Base-by-base conservation (phyloP, 495 filamentous ascomycete species). In the Aspergillus homomorphus region DNA sequence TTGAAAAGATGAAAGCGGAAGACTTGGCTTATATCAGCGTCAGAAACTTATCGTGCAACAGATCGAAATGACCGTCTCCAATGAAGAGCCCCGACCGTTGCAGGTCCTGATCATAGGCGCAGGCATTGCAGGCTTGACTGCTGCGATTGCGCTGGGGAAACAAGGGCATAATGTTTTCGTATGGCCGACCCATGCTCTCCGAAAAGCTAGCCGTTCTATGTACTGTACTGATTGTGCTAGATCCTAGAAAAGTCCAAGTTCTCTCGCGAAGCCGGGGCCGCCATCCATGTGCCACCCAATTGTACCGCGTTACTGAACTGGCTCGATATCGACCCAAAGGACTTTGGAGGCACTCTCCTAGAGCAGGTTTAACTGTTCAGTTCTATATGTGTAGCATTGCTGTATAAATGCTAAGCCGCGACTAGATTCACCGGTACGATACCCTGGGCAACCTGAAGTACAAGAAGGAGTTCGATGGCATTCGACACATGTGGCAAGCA, bases 181-280 rank as follows among this genome's bases (percentile, higher is more conserved):
- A 58, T 41, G 63, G 64, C 48, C 15, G 42, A 6, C 18, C 30
- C n/a, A 14, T 1, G 21, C 24, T 42, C 43, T 28, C 1, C 10
- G n/a, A n/a, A 44, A 21, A 38, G 21, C 10, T 43, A n/a, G n/a
- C 33, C 33, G 2, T 38, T 5, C 2, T 5, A 12, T 14, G 33
- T 38, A 38, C n/a, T 38, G 33, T 45, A 38, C 23, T 45, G 12
- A 30, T 0, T 4, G 4, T 2, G 16, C 24, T 38, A 82, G 54
- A 76, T 86, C 23, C 71, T 77, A 51, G 82, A 86, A 59, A 80
- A 77, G 21, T 80, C 76, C 1, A 59, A 20, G 4, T 81, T 84
- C 63, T 65, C 75, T n/a, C 80, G 72, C 41, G 82, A 85, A 60
- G 71, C 81, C 7, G 83, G 83, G 2, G 83, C 82, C 2, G 82